Percentiles rank a stretch among this genome's conserved stretches.
Conservation (phyloP, 768 basidiomycete genomes). For the Amanita muscaria region DNA sequence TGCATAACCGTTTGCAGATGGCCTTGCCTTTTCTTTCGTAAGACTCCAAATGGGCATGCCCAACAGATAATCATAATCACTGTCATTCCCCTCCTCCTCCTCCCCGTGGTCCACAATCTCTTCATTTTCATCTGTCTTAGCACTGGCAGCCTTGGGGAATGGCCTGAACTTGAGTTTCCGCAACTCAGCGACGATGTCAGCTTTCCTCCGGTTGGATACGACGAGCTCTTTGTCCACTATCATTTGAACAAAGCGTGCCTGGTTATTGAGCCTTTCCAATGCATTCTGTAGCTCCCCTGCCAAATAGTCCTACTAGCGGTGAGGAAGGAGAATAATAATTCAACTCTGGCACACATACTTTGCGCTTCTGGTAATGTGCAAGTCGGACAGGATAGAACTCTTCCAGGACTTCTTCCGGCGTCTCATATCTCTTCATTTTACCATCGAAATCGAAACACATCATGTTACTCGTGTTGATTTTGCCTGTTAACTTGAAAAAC, state of each 20-base stretch:
- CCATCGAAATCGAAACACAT: slow-evolving; percentile 95
- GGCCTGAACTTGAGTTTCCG: slow-evolving; percentile 81
- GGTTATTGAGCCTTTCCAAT: slow-evolving; percentile 84
- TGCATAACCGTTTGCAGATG: background rate
- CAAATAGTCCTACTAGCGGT: slow-evolving; percentile 58
- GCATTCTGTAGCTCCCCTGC: slow-evolving; percentile 73
- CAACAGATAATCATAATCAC: slow-evolving; percentile 84
- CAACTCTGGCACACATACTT: slow-evolving; percentile 39
- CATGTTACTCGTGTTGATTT: slow-evolving; percentile 93
- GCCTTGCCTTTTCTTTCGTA: slow-evolving; percentile 79
- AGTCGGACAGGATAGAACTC: slow-evolving; percentile 89
- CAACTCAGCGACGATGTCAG: slow-evolving; percentile 76
- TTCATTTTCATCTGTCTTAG: slow-evolving; percentile 4
- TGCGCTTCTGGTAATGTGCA: slow-evolving; percentile 91
- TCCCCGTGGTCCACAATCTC: slow-evolving; percentile 44
- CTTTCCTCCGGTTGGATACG: slow-evolving; percentile 84
- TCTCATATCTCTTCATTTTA: slow-evolving; percentile 89
- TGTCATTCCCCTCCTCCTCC: slow-evolving; percentile 37
- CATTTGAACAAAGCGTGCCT: slow-evolving; percentile 96
- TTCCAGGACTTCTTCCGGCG: slow-evolving; percentile 84
- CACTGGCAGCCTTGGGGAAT: slow-evolving; percentile 74
- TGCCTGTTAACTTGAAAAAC: slow-evolving; percentile 81
- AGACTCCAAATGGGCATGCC: slow-evolving; percentile 94
- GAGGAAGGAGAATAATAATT: slow-evolving; percentile 8
- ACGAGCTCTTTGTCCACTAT: slow-evolving; percentile 78